Evolutionary conservation across 805 yeast species (phyloP).

Genomic region (Cyberlindnera meyerae): DNA sequence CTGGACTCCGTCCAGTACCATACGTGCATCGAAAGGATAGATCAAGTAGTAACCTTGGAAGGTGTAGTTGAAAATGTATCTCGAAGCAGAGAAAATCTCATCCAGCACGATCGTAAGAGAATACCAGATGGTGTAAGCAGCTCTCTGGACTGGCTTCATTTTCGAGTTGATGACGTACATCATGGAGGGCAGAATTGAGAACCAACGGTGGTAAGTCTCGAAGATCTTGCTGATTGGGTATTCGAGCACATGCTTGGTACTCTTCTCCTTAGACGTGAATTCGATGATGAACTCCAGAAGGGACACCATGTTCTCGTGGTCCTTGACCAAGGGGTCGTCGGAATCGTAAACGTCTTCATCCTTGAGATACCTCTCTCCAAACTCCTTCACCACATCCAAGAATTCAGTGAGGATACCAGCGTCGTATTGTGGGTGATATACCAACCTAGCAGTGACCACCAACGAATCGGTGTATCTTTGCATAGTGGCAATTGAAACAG

Average conservation of each 20-base stretch:
- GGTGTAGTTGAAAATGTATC: constrained; percentile 20
- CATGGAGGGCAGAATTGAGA: constrained; percentile 14
- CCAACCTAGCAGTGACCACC: constrained; percentile 15
- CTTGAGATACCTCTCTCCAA: constrained; percentile 15
- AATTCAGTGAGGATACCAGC: constrained; percentile 17
- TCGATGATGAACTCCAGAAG: constrained; percentile 8
- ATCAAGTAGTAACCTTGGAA: constrained; percentile 18
- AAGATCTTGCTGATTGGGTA: constrained; percentile 19
- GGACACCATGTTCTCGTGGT: constrained; percentile 8
- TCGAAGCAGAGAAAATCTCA: constrained; percentile 10
- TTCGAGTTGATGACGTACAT: constrained; percentile 12
- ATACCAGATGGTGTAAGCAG: constrained; percentile 19
- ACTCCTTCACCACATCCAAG: constrained; percentile 12
- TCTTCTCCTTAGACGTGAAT: constrained; percentile 8
- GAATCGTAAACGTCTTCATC: constrained; percentile 5
- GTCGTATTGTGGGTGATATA: constrained; percentile 21
- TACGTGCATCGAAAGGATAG: constrained; percentile 10
- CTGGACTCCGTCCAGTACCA: constrained; percentile 6
- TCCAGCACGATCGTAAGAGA: constrained; percentile 15
- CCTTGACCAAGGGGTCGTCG: constrained; percentile 6
- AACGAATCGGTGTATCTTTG: constrained; percentile 18
- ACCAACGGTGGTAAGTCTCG: constrained; percentile 16
- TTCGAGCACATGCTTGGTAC: constrained; percentile 11
- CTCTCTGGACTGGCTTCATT: constrained; percentile 9
- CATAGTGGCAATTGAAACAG: constrained; percentile 9